phyloP scores from a whole-genome alignment of 768 basidiomycete species.

The Tulasnella calospora region DNA sequence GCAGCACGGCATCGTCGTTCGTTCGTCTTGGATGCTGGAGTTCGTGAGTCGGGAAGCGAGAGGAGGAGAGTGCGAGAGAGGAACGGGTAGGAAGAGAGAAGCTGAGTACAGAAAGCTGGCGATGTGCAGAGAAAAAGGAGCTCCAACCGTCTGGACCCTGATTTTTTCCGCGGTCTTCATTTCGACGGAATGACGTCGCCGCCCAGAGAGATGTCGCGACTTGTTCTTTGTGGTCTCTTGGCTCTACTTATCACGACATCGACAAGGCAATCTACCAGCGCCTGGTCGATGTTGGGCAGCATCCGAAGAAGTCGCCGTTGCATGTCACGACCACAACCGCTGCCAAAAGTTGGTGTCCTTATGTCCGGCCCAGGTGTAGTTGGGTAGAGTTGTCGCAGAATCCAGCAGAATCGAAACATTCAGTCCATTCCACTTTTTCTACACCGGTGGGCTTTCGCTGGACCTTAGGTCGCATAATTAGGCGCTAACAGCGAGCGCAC shows the following conservation, averaged over 20 bases:
- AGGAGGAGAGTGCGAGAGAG: not conserved
- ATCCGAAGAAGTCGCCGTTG: too few relatives aligned
- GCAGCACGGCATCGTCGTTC: slow-evolving; percentile 10
- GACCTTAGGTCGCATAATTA: too few relatives aligned
- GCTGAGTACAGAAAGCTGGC: not conserved
- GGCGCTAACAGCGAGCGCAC: too few relatives aligned
- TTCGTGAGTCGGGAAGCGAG: not conserved
- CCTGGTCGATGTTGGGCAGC: too few relatives aligned
- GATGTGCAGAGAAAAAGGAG: not conserved
- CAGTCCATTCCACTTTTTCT: too few relatives aligned
- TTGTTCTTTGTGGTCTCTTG: not conserved
- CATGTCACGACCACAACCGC: too few relatives aligned
- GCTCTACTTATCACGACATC: not conserved
- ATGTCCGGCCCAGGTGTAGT: too few relatives aligned
- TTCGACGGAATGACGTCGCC: not conserved
- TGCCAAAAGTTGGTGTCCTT: too few relatives aligned
- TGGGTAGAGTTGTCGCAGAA: too few relatives aligned
- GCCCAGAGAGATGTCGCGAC: not conserved
- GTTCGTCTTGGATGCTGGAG: not conserved
- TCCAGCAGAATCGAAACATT: too few relatives aligned
- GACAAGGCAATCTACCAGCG: not conserved
- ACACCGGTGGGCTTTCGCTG: too few relatives aligned
- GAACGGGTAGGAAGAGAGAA: not conserved
- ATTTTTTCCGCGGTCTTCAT: not conserved
- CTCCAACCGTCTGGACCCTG: not conserved